phyloP scores from a whole-genome alignment of 148 eudicot species.

The Suaeda aralocaspica region DNA sequence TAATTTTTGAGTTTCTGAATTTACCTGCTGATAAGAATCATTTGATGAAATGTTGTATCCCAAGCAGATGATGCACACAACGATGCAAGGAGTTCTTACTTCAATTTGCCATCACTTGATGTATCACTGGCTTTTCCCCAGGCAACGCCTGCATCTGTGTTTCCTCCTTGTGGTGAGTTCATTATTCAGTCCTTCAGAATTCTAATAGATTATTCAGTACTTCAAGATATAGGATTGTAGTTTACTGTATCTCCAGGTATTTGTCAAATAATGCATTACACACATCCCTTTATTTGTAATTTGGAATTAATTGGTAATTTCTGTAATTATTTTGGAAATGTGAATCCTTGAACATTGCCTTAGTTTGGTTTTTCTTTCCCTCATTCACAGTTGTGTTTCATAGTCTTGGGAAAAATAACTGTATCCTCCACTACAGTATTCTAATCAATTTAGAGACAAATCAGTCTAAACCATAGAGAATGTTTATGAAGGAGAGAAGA shows the following conservation, averaged over 20 bases:
- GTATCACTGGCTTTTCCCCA: slow-evolving; percentile 78
- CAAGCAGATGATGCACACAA: slow-evolving; percentile 38
- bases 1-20: not conserved
- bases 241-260: not conserved
- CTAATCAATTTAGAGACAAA: not conserved
- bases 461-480: not conserved
- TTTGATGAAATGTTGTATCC: too few species aligned
- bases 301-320: too few species aligned
- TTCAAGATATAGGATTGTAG: not conserved
- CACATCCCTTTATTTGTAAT: not conserved
- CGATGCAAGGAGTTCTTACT: slow-evolving; percentile 46
- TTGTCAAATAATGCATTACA: not conserved
- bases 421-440: not conserved
- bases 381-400: not conserved
- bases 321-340: not conserved
- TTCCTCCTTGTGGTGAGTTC: slow-evolving; percentile 73
- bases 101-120: slow-evolving; percentile 70
- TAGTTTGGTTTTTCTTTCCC: not conserved
- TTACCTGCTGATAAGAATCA: not conserved
- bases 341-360: not conserved
- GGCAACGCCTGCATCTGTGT: slow-evolving; percentile 83
- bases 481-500: not conserved
- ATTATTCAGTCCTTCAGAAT: not conserved
- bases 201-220: not conserved
- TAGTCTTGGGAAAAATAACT: not conserved